Base-by-base conservation (phyloP, 2,329 filamentous ascomycete species). In the Pleurostoma richardsiae region DNA sequence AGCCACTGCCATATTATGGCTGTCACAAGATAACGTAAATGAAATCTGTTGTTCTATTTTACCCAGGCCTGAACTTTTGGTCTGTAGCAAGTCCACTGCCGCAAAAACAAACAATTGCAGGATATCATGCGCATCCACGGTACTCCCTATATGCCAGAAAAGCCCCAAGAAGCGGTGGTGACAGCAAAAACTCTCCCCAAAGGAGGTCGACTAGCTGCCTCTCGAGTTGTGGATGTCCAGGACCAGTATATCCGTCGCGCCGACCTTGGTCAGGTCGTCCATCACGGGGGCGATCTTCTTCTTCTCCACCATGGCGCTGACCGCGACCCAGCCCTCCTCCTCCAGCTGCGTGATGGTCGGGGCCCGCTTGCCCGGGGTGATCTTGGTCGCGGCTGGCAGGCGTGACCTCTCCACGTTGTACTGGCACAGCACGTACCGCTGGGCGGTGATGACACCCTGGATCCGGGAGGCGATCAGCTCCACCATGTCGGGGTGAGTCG, bases 311-410 rank as follows among this genome's bases (percentile, higher is more conserved):
- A 97, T 97, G 43, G 85, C 84, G 62, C 83, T 89, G 52, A 97
- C 86, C n/a, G 92, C 91, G 33, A 96, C 90, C 92, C 92, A 97
- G 45, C 85, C 88, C 47, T 89, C 82, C 61, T 89, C 87, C 56
- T 96, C 92, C 3, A 99, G 76, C 11, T 86, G 75, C n/a, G 88
- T 96, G 56, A 97, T 79, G 3, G 92, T 97, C 3, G 94, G 89
- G 3, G 94, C 91, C 43, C 94, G 86, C 73, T 94, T 96, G 52
- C 94, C 94, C 0, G 94, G 94, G 0, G 94, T 96, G 63, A 97
- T 88, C 56, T 79, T 79, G 41, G 78, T 81, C 6, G 88, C 91
- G 30, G 74, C 71, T 6, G 74, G 60, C 47, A 99, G 80, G 45
- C 80, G 79, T 42, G 69, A 64, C 51, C 91, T 83, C 56, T 88